These are phyloP conservation scores for Kwoniella dejecticola DNA, from an alignment of 768 basidiomycete genomes.

Conservation along the genomic window DNA sequence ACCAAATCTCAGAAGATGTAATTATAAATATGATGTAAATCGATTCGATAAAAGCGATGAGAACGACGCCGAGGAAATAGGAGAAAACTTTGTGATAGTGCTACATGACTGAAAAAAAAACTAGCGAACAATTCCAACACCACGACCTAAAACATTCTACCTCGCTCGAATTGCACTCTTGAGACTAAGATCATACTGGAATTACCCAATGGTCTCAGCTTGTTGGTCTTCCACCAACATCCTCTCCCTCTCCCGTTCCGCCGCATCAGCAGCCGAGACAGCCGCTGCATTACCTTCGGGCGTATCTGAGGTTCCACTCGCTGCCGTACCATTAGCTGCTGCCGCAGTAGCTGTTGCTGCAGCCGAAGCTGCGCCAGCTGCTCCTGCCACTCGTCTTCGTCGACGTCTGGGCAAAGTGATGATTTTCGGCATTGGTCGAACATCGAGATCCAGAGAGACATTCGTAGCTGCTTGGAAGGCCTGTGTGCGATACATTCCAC, in stretches of 20 bases:
- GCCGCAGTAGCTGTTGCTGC: neutral
- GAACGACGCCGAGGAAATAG: no score
- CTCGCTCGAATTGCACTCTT: no score
- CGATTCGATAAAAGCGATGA: no score
- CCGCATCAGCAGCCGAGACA: slow-evolving; percentile 18
- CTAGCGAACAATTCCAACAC: no score
- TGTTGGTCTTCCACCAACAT: slow-evolving; percentile 27
- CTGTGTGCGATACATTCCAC: slow-evolving; percentile 55
- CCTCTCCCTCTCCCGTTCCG: slow-evolving; percentile 21
- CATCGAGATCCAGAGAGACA: slow-evolving; percentile 87
- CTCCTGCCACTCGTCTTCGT: slow-evolving; percentile 34
- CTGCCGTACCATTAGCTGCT: slow-evolving; percentile 1
- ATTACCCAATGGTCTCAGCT: slow-evolving; percentile 6
- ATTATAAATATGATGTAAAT: no score
- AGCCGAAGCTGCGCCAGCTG: slow-evolving; percentile 22
- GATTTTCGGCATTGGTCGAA: slow-evolving; percentile 86
- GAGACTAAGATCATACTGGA: no score
- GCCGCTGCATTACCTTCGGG: slow-evolving; percentile 6
- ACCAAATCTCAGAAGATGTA: no score
- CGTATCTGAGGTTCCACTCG: slow-evolving; percentile 6
- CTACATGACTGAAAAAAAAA: no score
- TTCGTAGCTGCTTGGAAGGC: slow-evolving; percentile 89
- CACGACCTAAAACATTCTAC: no score
- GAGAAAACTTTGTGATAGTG: no score
- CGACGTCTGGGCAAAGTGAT: slow-evolving; percentile 54